Base-by-base conservation (phyloP, 306 rosid genomes). In the Pterocarpus santalinus region DNA sequence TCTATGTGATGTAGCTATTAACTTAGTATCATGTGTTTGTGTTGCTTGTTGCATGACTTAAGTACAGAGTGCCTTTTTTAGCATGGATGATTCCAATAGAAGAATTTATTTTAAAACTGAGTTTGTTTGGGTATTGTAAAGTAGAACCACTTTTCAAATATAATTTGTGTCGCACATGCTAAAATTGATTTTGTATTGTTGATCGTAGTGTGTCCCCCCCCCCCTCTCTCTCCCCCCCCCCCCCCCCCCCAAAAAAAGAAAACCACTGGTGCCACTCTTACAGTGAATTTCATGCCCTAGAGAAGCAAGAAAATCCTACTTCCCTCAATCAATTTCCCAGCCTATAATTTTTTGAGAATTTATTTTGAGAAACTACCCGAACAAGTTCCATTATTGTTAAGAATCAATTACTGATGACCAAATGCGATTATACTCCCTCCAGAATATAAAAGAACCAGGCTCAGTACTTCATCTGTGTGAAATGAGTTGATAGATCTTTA, bases 21-120 rank as follows among this genome's bases (percentile, higher is more conserved):
- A 75, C 70, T 53, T 64, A 64, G 38, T 22, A 22, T 22, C 28
- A 22, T 22, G 28, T 22, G 28, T 22, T 22, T 22, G 28, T 22
- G 28, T 22, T 72, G 82, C 56, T n/a, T n/a, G 56, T 39, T 72
- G 82, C 56, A 55, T 83, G 38, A 22, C 22, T 39, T 4, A 22
- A 65, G 36, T 66, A 9, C 35, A 28, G 8, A 65, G 14, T 65
- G 64, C 17, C 51, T 17, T 73, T 65, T 44, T 74, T 36, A 43
- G 80, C 63, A 44, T 34, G 44, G 46, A 41, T 51, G 28, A 81
- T 63, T 38, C 51, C n/a, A 8, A 22, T 47, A 51, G 3, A 47
- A 10, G 17, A 69, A 14, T 13, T 70, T 4, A 14, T 33, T 47
- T 33, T 11, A 16, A 36, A 64, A 49, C 34, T 76, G 51, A 35